Evolutionary conservation across 805 yeast genomes (phyloP).

Genomic region (Wickerhamiella brachini): DNA sequence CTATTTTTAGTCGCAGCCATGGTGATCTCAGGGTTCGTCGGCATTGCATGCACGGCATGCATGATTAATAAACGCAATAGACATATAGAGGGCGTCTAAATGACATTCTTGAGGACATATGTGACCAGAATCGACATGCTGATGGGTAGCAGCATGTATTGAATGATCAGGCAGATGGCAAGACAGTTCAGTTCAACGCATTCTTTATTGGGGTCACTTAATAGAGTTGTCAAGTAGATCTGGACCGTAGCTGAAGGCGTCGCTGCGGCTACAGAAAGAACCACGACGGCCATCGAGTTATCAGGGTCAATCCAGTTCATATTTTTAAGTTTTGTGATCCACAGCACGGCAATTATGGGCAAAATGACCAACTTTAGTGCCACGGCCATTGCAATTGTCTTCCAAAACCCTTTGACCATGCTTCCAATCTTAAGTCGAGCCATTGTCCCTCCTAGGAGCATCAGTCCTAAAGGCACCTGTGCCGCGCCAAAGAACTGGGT

Average conservation of each 20-base stretch:
- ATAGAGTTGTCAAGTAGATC: constrained; percentile 77
- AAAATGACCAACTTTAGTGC: constrained; percentile 46
- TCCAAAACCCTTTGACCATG: constrained; percentile 54
- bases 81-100: constrained; percentile 2
- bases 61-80: no score
- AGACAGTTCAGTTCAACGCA: constrained; percentile 62
- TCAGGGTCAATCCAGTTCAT: constrained; percentile 50
- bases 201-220: constrained; percentile 41
- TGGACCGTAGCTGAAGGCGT: constrained; percentile 83
- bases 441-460: constrained; percentile 76
- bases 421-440: constrained; percentile 50
- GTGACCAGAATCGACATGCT: constrained; percentile 65
- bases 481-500: constrained; percentile 73
- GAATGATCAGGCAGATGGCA: constrained; percentile 60
- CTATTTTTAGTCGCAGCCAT: no score
- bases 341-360: constrained; percentile 67
- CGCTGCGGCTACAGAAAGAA: constrained; percentile 59
- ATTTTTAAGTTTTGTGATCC: constrained; percentile 45
- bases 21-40: no score
- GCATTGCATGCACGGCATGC: no score
- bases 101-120: constrained; percentile 34
- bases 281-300: constrained; percentile 52
- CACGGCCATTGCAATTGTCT: constrained; percentile 46
- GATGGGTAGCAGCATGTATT: constrained; percentile 53
- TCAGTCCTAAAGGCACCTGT: constrained; percentile 73